These are phyloP conservation scores for Citrus unshiu DNA, from an alignment of 345 rosid genomes.

Conservation along the genomic window DNA sequence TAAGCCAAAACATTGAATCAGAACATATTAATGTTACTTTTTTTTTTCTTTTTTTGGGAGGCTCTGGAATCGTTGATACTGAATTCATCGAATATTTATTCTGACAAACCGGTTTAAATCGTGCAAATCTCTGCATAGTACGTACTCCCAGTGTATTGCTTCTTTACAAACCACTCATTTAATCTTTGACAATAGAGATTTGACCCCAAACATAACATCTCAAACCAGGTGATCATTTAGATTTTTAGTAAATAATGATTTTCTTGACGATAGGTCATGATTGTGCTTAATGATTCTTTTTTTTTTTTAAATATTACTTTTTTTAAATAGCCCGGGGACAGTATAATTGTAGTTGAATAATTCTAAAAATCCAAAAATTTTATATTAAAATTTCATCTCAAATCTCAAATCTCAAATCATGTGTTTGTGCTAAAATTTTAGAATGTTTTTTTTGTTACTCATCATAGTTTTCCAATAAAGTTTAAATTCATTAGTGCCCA, in stretches of 20 bases:
- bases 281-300: not conserved
- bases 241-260: not conserved
- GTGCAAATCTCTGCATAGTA: too few species aligned
- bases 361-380: too few species aligned
- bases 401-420: too few species aligned
- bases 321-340: not conserved
- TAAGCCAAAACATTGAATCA: not conserved
- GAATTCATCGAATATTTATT: not conserved
- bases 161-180: not conserved
- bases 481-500: too few species aligned
- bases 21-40: not conserved
- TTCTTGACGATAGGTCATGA: not conserved
- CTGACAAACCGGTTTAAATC: not conserved
- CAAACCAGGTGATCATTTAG: not conserved
- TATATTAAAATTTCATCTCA: too few species aligned
- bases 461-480: too few species aligned
- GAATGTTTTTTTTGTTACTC: too few species aligned
- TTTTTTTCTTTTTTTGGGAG: not conserved
- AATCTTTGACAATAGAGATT: not conserved
- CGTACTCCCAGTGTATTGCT: too few species aligned
- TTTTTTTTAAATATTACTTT: too few species aligned
- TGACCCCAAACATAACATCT: not conserved
- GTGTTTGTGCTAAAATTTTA: too few species aligned
- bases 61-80: not conserved
- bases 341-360: too few species aligned